Evolutionary conservation across 768 basidiomycete genomes (phyloP).

Genomic region (Hirschioporus abietinus): DNA sequence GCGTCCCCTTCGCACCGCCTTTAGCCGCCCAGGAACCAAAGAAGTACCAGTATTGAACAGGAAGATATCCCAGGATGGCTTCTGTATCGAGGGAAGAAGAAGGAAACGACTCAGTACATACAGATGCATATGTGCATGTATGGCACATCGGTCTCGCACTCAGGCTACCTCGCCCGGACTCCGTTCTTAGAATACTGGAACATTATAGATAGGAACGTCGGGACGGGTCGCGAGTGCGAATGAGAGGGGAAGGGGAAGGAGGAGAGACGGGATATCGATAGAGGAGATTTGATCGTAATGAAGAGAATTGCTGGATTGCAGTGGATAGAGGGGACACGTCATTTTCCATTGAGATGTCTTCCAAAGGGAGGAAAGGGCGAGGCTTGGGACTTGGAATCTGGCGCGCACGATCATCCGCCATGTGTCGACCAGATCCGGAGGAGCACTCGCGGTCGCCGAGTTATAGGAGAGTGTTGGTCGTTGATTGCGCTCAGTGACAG

Average conservation of each 20-base stretch:
- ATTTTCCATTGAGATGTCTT: neutral
- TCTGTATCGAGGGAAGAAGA: neutral
- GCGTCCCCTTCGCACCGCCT: neutral
- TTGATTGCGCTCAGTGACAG: neutral
- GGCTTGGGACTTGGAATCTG: neutral
- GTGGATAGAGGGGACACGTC: neutral
- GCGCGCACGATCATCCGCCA: neutral
- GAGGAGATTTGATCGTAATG: neutral
- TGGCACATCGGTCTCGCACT: neutral
- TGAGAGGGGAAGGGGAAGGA: neutral
- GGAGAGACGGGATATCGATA: neutral
- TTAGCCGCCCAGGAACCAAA: neutral
- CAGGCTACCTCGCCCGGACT: neutral
- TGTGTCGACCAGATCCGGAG: neutral
- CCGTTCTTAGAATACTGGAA: neutral
- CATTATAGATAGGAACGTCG: neutral
- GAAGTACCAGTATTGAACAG: neutral
- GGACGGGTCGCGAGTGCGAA: neutral
- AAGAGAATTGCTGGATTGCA: neutral
- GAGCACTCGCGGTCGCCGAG: neutral
- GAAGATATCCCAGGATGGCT: neutral
- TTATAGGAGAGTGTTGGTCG: neutral
- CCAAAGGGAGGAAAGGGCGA: neutral
- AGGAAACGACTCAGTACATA: neutral
- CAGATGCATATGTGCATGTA: neutral